These are phyloP conservation scores for Guadua angustifolia DNA, from an alignment of 176 grass and related monocot genomes.

Conservation along the genomic window DNA sequence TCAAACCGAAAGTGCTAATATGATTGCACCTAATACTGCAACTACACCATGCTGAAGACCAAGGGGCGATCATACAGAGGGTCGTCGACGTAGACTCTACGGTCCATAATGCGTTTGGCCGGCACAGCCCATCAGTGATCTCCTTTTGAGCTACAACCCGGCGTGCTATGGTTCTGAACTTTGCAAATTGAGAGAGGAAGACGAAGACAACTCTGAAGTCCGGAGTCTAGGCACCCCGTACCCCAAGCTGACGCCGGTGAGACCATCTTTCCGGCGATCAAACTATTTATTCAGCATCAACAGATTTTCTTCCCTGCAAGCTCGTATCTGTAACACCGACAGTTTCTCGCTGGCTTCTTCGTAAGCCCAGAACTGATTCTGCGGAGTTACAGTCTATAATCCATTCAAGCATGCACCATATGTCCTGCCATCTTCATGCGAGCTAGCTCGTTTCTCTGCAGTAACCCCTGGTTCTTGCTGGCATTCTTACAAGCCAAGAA, in stretches of 20 bases:
- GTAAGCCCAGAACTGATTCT: neutral
- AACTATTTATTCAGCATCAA: neutral
- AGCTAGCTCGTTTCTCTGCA: no score
- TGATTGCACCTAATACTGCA: no score
- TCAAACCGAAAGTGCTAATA: no score
- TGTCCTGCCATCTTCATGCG: no score
- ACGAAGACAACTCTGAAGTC: neutral
- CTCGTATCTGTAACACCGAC: neutral
- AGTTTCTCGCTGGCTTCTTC: neutral
- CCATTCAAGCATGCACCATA: no score
- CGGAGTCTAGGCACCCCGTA: neutral
- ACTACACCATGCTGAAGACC: no score
- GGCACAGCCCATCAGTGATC: neutral
- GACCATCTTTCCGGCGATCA: neutral
- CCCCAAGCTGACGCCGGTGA: neutral
- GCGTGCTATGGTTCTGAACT: conserved; percentile 19
- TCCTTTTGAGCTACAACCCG: neutral
- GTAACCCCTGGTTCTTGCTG: no score
- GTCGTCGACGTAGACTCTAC: neutral
- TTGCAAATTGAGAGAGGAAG: neutral
- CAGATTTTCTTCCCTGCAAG: neutral
- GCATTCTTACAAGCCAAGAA: neutral
- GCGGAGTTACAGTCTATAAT: neutral
- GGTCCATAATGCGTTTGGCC: neutral
- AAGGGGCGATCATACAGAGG: no score